Evolutionary conservation across 2,329 filamentous ascomycete species (phyloP).

Genomic region (Fusarium denticulatum): DNA sequence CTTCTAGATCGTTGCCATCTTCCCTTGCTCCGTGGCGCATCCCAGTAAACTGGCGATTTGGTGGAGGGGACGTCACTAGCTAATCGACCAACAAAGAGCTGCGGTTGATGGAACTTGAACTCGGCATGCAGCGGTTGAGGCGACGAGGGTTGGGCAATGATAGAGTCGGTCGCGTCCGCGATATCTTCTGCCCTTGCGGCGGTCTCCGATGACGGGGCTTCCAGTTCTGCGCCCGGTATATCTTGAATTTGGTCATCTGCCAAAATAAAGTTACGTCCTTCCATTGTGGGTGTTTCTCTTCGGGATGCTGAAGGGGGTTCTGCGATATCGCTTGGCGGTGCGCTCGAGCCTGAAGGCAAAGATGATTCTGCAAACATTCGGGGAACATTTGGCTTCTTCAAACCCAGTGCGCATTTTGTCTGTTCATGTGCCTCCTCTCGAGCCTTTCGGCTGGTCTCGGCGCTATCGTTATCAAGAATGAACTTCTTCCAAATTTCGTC

Average conservation of each 20-base stretch:
- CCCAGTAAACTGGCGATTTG: background rate
- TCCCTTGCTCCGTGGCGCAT: conserved; percentile 4
- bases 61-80: conserved; percentile 15
- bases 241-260: background rate
- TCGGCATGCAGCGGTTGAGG: conserved; percentile 31
- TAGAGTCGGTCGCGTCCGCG: conserved; percentile 14
- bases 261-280: background rate
- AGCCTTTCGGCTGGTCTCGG: conserved; percentile 35
- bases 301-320: conserved; percentile 30
- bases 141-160: conserved; percentile 22
- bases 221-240: background rate
- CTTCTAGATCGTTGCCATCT: conserved; percentile 27
- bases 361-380: conserved; percentile 21
- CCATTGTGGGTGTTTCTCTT: conserved; percentile 2
- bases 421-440: conserved; percentile 34
- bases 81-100: conserved; percentile 48
- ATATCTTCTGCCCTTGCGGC: conserved; percentile 8
- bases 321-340: conserved; percentile 26
- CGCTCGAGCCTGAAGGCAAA: conserved; percentile 2
- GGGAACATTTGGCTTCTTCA: background rate
- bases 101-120: conserved; percentile 46
- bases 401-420: conserved; percentile 23
- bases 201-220: conserved; percentile 4
- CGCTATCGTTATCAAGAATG: conserved; percentile 38
- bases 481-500: conserved; percentile 46